Percentiles rank a stretch among this genome's conserved stretches.
phyloP scores from a whole-genome alignment of 139 green algal genomes.

The Coccomyxa sp. region DNA sequence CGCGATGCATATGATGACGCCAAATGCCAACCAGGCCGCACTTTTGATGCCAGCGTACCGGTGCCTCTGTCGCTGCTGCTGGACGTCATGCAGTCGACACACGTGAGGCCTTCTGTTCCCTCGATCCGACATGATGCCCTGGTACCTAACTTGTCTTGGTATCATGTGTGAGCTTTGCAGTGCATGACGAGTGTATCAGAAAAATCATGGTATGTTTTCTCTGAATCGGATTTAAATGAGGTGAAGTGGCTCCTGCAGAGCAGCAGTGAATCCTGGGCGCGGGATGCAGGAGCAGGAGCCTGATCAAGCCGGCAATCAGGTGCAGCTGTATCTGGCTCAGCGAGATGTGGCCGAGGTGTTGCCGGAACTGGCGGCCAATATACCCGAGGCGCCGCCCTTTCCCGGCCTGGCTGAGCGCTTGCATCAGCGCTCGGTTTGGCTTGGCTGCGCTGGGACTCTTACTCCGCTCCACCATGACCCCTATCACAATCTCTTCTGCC shows the following conservation, averaged over 20 bases:
- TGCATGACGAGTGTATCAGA: no score
- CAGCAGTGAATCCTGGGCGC: background rate
- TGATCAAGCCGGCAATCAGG: no score
- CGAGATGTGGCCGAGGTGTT: background rate
- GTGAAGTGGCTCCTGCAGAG: background rate
- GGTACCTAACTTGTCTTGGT: no score
- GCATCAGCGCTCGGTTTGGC: conserved; percentile 14
- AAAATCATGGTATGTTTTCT: no score
- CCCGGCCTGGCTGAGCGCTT: conserved; percentile 1
- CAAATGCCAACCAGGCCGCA: background rate
- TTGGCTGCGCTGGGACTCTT: conserved; percentile 9
- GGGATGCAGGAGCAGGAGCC: no score
- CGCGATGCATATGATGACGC: background rate
- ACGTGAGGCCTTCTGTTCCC: no score
- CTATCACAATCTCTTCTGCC: conserved; percentile 12
- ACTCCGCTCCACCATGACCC: conserved; percentile 21
- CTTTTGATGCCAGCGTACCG: background rate
- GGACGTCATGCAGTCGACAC: background rate
- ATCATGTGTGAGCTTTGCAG: no score
- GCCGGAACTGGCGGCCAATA: background rate
- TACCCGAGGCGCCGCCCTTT: background rate
- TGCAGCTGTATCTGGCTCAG: background rate
- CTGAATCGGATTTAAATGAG: background rate
- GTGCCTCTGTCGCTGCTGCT: background rate
- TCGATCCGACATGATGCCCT: no score